Evolutionary conservation across 2,329 filamentous ascomycete species (phyloP).

Genomic region (Didymella arachidicola): DNA sequence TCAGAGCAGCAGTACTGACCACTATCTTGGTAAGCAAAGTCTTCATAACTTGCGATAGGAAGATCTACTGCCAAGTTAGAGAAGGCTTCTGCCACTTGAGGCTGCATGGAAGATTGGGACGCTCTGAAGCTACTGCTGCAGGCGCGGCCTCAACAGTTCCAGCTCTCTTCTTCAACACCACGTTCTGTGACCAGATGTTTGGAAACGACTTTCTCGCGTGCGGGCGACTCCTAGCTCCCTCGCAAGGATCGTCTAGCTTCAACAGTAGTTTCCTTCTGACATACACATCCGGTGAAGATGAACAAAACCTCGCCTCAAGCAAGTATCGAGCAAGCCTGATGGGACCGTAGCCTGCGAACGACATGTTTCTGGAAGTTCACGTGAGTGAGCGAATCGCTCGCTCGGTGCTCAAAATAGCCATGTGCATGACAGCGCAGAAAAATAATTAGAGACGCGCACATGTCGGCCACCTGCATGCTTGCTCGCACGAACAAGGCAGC

Average conservation of each 20-base stretch:
- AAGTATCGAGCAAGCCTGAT: neutral
- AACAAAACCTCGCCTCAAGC: neutral
- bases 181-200: neutral
- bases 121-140: conserved; percentile 8
- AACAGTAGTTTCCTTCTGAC: neutral
- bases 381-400: neutral
- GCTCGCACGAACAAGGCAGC: neutral
- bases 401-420: neutral
- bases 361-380: neutral
- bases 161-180: neutral
- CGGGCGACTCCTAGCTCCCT: conserved; percentile 2
- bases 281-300: conserved; percentile 8
- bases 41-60: conserved; percentile 5
- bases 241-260: conserved; percentile 1
- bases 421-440: neutral
- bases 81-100: neutral
- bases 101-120: neutral
- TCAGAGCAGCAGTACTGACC: conserved; percentile 1
- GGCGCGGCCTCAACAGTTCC: conserved; percentile 15
- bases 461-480: conserved; percentile 8
- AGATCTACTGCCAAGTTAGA: conserved; percentile 1
- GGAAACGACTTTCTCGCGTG: conserved; percentile 9
- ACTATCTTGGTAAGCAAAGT: conserved; percentile 6
- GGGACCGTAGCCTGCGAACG: neutral
- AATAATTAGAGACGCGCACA: neutral